Evolutionary conservation across 2,329 filamentous ascomycete genomes (phyloP).

Genomic region (Lasiodiplodia citricola): DNA sequence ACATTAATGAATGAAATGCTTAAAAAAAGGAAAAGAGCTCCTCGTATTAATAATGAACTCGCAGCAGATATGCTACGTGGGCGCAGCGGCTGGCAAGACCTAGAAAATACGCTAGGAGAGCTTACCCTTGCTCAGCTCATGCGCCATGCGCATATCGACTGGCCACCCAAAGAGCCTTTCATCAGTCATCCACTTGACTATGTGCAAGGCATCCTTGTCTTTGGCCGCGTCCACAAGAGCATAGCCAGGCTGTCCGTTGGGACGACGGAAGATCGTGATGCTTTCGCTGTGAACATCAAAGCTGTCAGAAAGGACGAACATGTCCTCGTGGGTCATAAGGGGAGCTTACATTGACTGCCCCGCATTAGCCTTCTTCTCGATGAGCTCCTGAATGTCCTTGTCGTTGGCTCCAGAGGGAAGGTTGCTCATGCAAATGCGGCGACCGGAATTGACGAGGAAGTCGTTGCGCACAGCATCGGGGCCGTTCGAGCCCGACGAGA

Average conservation of each 20-base stretch:
- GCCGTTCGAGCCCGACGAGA: not conserved
- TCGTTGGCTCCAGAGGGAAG: not conserved
- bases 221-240: constrained; percentile 10
- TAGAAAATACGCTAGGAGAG: not conserved
- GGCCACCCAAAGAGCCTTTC: constrained; percentile 26
- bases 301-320: not conserved
- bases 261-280: constrained; percentile 10
- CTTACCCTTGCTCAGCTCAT: constrained; percentile 19
- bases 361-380: constrained; percentile 1
- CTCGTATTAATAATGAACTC: not conserved
- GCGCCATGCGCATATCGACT: constrained; percentile 10
- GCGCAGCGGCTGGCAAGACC: not conserved
- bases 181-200: constrained; percentile 19
- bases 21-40: not conserved
- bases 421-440: constrained; percentile 25
- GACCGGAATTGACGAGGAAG: not conserved
- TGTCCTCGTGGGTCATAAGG: not conserved
- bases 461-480: not conserved
- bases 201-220: constrained; percentile 4
- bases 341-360: not conserved
- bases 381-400: constrained; percentile 6
- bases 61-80: not conserved
- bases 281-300: not conserved
- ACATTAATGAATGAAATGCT: not conserved
- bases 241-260: constrained; percentile 10